Evolutionary conservation across 2,329 filamentous ascomycete species (phyloP), one percentile per base, ranked within the genome.

Genomic region (Chaetomium sp.): DNA sequence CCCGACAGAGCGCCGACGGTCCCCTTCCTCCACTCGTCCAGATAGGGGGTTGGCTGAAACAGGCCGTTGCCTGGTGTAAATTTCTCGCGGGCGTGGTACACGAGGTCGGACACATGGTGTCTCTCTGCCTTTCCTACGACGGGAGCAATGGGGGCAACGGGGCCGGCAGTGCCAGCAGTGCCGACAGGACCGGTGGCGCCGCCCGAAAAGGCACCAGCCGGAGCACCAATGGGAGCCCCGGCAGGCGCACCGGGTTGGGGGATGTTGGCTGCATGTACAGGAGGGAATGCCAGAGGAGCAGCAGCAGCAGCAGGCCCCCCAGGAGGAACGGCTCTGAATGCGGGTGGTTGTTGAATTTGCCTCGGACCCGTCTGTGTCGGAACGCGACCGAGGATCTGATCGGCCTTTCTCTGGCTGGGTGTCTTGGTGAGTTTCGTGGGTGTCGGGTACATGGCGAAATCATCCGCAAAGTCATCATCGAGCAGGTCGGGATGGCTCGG

Each of bases 11-110:
- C 79, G 37, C 85, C 86, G 37, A 85, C 76, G 0, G 80, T 81
- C 6, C 79, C 85, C 64, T 83, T 84, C 66, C 80, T 85, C 87
- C 87, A 91, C 66, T 91, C 88, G 37, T 88, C 80, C 6, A 91
- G 73, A 65, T 82, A 84, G 53, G 74, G 71, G 0, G 82, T 77
- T 4, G 80, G 74, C 35, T 81, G 71, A 66, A 88, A 89, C 40
- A 80, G 68, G 12, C 79, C 79, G 52, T 79, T 70, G 37, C 80
- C 75, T 8, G 79, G 79, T 38, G 65, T 67, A 55, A 77, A 66
- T 27, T 73, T 69, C 45, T 74, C 70, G 10, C 69, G 70, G 42
- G 67, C 72, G 61, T 66, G 77, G 68, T 68, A 78, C 49, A 69
- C 68, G 68, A 69, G 71, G 59, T 70, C 76, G 41, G 68, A 74